Percentiles rank a stretch among this genome's conserved stretches.
Evolutionary conservation across 306 rosid genomes (phyloP).

Genomic region (Purshia tridentata): DNA sequence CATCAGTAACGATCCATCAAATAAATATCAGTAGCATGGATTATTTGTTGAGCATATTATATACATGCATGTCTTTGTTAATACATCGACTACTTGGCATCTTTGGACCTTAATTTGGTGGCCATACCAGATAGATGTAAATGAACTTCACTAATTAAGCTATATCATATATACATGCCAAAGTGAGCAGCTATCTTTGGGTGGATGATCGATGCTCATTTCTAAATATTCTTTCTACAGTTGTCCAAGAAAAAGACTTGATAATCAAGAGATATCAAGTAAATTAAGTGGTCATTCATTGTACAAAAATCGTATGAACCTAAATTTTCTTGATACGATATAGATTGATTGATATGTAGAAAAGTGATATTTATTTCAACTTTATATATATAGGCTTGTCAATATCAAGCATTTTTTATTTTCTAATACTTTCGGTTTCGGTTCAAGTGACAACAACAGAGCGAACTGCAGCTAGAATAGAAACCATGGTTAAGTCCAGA

Average conservation of each 20-base stretch:
- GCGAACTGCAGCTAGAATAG: conserved; percentile 4
- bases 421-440: not conserved
- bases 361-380: no score
- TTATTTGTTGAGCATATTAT: not conserved
- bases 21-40: not conserved
- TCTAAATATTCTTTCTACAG: not conserved
- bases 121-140: no score
- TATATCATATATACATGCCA: conserved; percentile 2
- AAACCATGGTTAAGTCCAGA: not conserved
- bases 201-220: conserved; percentile 9
- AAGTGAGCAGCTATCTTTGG: not conserved
- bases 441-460: conserved; percentile 2
- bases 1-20: not conserved
- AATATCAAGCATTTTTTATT: not conserved
- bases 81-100: not conserved
- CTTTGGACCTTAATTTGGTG: not conserved
- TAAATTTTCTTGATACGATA: not conserved
- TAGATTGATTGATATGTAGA: no score
- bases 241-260: conserved; percentile 25
- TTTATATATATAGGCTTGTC: not conserved
- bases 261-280: conserved; percentile 7
- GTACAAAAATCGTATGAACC: not conserved
- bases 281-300: not conserved
- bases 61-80: not conserved
- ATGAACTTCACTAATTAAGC: no score